These are phyloP conservation scores for Plectosphaerella sp. DNA, from an alignment of 2,329 filamentous ascomycete genomes.

Conservation along the genomic window DNA sequence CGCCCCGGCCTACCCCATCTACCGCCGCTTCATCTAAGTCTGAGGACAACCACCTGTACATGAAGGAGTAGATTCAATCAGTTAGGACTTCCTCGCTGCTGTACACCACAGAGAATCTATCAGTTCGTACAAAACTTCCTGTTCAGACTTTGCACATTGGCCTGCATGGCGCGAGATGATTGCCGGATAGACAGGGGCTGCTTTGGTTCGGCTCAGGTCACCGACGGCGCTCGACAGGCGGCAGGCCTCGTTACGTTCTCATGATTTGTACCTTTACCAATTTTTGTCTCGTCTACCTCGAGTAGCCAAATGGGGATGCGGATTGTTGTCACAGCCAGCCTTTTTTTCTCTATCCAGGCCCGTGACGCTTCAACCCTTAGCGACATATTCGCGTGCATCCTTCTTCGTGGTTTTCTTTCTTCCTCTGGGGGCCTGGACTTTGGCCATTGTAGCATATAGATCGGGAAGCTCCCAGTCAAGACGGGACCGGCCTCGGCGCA, in stretches of 20 bases:
- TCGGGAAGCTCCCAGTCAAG: not conserved
- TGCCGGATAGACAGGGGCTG: not conserved
- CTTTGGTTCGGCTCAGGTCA: not conserved
- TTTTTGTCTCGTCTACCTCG: conserved; percentile 3
- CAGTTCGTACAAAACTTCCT: not conserved
- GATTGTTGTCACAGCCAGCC: conserved; percentile 8
- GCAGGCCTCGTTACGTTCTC: conserved; percentile 1
- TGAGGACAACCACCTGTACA: not conserved
- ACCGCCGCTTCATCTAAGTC: conserved; percentile 9
- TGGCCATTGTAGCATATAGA: not conserved
- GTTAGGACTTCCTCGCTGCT: not conserved
- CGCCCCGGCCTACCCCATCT: not conserved
- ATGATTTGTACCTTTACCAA: conserved; percentile 8
- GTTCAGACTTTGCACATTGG: not conserved
- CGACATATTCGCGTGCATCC: not conserved
- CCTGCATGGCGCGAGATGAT: not conserved
- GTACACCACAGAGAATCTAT: conserved; percentile 3
- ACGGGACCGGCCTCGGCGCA: not conserved
- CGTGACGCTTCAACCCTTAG: not conserved
- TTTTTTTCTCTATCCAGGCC: not conserved
- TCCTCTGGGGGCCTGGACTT: not conserved
- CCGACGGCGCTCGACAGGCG: not conserved
- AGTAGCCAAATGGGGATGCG: conserved; percentile 9
- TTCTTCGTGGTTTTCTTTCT: not conserved
- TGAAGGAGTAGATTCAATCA: conserved; percentile 2